Conservation (phyloP, 164 flowering plant species). For the Sedum album region DNA sequence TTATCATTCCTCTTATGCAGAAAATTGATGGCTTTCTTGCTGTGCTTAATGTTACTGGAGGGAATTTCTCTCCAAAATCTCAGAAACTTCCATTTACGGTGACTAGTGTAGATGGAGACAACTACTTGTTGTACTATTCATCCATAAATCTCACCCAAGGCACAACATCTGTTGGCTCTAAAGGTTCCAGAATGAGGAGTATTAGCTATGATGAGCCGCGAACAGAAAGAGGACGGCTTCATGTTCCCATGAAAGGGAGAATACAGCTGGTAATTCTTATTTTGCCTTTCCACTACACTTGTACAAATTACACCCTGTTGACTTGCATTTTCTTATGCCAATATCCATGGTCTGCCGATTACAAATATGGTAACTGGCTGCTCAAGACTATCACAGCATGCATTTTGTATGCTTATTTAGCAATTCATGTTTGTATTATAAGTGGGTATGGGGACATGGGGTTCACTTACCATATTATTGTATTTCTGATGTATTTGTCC, state of each 20-base stretch:
- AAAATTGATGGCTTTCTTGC: constrained; percentile 89
- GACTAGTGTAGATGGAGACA: constrained; percentile 78
- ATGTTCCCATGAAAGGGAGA: constrained; percentile 86
- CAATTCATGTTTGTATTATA: not conserved
- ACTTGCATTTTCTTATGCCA: too few species aligned
- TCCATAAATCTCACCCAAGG: constrained; percentile 57
- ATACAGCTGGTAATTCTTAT: constrained; percentile 68
- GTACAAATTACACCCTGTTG: not conserved
- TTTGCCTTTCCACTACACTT: constrained; percentile 1
- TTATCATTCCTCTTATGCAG: constrained; percentile 31
- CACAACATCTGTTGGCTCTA: constrained; percentile 25
- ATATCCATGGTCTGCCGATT: not conserved
- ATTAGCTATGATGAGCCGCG: constrained; percentile 42
- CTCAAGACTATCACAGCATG: not conserved
- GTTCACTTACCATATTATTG: not conserved
- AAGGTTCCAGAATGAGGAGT: constrained; percentile 39
- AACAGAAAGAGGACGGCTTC: constrained; percentile 40
- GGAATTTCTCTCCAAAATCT: constrained; percentile 67
- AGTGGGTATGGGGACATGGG: not conserved
- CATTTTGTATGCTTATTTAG: not conserved
- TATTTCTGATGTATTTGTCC: not conserved
- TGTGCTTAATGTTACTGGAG: constrained; percentile 72
- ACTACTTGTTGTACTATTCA: constrained; percentile 66
- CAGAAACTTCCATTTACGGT: constrained; percentile 90
- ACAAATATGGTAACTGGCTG: not conserved